Base-by-base conservation (phyloP, 305 asterid species). In the Euphrasia arctica region DNA sequence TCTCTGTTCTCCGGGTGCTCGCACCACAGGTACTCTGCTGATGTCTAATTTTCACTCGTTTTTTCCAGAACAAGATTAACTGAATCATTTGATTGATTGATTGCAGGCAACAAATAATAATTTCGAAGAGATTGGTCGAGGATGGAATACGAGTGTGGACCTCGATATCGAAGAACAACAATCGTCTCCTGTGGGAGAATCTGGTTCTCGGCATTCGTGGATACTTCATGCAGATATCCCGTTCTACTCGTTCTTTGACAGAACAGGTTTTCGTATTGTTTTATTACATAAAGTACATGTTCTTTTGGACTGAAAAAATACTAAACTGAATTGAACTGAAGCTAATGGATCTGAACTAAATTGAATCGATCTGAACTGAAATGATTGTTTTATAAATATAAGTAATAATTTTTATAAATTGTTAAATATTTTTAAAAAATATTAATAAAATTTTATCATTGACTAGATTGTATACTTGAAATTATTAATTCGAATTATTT, bases 111-210 rank as follows among this genome's bases (percentile, higher is more conserved):
- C 97, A 85, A 74, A 87, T 92, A 74, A 68, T 70, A 71, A 81
- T 87, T 58, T 79, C 97, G 52, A 85, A 86, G 84, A 80, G 88
- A 74, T 79, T 92, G 74, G 74, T 92, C 22, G 86, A 83, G 75
- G 95, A 84, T 52, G 98, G 95, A 74, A 70, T 73, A 48, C 83
- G 77, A 66, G 86, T 79, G 61, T 92, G 98, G 98, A 78, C 72
- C 65, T 81, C 77, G 29, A 70, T 90, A 60, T 79, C 97, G 22
- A 74, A 68, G 69, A 70, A 78, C 63, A 81, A 78, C 77, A 63
- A 79, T 55, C 87, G 82, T 34, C 83, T 90, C 74, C 80, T 69
- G 63, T 92, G 98, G 98, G 89, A 87, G 74, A 85, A 73, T 71
- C 73, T 90, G 62, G 79, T 69, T 66, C 52, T 71, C 55, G 76